phyloP scores from a whole-genome alignment of 140 eudicot genomes.

The Ambrosia hybrid region DNA sequence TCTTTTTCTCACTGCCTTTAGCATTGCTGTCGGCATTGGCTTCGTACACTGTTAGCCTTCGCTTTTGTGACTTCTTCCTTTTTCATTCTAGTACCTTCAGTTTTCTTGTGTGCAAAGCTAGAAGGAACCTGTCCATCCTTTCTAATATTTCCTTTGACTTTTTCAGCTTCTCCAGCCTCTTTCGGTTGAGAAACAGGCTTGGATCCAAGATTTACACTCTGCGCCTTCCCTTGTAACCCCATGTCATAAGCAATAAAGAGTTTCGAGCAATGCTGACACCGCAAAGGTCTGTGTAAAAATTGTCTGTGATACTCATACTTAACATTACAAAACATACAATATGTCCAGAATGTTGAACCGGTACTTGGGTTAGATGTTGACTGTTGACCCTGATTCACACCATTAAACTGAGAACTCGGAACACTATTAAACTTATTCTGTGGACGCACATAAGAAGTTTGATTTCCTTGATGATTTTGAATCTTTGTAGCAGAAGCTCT shows the following conservation, averaged over 20 bases:
- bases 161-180: background rate
- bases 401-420: constrained; percentile 34
- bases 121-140: constrained; percentile 33
- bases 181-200: constrained; percentile 20
- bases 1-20: constrained; percentile 18
- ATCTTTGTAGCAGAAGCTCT: constrained; percentile 36
- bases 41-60: constrained; percentile 27
- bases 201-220: constrained; percentile 22
- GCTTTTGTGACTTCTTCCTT: constrained; percentile 24
- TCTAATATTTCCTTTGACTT: constrained; percentile 27
- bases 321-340: constrained; percentile 58
- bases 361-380: constrained; percentile 26
- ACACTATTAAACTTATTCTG: constrained; percentile 26
- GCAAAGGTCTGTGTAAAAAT: constrained; percentile 34
- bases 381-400: constrained; percentile 31
- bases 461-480: constrained; percentile 39
- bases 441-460: constrained; percentile 24
- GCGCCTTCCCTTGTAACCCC: constrained; percentile 31
- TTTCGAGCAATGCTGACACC: constrained; percentile 59
- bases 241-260: constrained; percentile 51
- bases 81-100: constrained; percentile 25
- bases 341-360: constrained; percentile 59
- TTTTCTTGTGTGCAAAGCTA: constrained; percentile 14
- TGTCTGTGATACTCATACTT: constrained; percentile 52
- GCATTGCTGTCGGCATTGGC: constrained; percentile 25